Conservation (phyloP, 192 early-diverging fungal genomes). For the Pecoramyces ruminantium region DNA sequence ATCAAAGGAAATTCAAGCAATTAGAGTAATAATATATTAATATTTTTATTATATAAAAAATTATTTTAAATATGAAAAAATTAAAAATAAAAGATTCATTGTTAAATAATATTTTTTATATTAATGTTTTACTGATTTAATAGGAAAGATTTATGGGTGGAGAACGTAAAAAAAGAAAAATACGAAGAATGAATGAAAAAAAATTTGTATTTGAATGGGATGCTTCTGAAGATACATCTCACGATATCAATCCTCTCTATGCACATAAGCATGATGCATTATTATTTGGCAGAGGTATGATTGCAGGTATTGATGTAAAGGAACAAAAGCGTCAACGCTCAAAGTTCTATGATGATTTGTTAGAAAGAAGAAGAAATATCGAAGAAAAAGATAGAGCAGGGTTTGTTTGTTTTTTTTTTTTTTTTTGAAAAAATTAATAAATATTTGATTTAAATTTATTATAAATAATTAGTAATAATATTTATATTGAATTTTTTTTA, state of each 20-base stretch:
- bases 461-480: too few species aligned
- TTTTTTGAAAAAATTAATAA: too few species aligned
- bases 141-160: conserved; percentile 73
- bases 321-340: conserved; percentile 49
- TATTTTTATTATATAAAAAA: too few species aligned
- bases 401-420: background rate
- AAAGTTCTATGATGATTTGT: conserved; percentile 48
- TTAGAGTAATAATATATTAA: conserved; percentile 10
- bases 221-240: conserved; percentile 83
- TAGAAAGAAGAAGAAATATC: conserved; percentile 34
- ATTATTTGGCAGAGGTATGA: conserved; percentile 74
- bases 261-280: conserved; percentile 37
- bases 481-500: too few species aligned
- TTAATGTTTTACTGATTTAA: too few species aligned
- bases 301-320: conserved; percentile 70
- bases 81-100: too few species aligned
- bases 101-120: too few species aligned
- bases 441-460: too few species aligned
- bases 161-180: conserved; percentile 48
- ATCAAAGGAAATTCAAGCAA: conserved; percentile 7
- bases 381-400: conserved; percentile 38
- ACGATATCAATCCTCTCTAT: conserved; percentile 84
- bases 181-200: conserved; percentile 74
- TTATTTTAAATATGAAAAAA: too few species aligned
- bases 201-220: conserved; percentile 99